These are phyloP conservation scores for Sugiyamaella chiloensis DNA, from an alignment of 805 yeast genomes.

Conservation along the genomic window DNA sequence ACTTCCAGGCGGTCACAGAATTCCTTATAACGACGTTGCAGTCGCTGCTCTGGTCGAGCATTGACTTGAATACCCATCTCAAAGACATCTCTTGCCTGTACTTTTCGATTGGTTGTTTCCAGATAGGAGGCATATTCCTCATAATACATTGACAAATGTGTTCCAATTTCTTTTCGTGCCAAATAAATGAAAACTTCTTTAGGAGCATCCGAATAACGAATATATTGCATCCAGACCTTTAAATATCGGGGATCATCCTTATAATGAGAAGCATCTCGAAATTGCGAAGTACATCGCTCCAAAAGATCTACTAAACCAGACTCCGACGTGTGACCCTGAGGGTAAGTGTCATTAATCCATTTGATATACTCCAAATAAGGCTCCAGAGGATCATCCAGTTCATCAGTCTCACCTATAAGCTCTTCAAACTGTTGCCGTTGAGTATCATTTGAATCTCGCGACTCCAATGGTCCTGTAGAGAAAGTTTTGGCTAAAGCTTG, in stretches of 20 bases:
- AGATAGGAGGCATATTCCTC: constrained; percentile 71
- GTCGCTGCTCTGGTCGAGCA: constrained; percentile 63
- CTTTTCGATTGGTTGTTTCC: constrained; percentile 46
- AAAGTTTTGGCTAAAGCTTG: constrained; percentile 49
- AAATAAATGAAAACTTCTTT: constrained; percentile 68
- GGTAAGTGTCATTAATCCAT: constrained; percentile 61
- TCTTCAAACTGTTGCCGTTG: constrained; percentile 50
- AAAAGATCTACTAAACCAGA: constrained; percentile 64
- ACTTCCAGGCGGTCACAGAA: constrained; percentile 43
- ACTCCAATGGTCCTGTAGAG: constrained; percentile 13
- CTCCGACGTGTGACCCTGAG: constrained; percentile 59
- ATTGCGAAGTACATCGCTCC: constrained; percentile 68
- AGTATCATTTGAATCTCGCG: constrained; percentile 21
- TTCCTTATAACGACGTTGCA: constrained; percentile 42
- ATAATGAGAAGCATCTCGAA: constrained; percentile 62
- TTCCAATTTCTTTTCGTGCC: constrained; percentile 69
- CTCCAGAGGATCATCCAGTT: constrained; percentile 80
- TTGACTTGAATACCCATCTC: constrained; percentile 52
- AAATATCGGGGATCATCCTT: constrained; percentile 81
- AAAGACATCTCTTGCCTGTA: constrained; percentile 60
- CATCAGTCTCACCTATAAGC: constrained; percentile 44
- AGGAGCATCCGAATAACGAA: constrained; percentile 64
- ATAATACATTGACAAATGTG: constrained; percentile 62
- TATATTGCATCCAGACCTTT: constrained; percentile 76
- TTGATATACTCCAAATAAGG: constrained; percentile 66